Percentiles rank a stretch among this genome's conserved stretches.
Evolutionary conservation across 345 rosid genomes (phyloP).

Genomic region (Brassica carinata): DNA sequence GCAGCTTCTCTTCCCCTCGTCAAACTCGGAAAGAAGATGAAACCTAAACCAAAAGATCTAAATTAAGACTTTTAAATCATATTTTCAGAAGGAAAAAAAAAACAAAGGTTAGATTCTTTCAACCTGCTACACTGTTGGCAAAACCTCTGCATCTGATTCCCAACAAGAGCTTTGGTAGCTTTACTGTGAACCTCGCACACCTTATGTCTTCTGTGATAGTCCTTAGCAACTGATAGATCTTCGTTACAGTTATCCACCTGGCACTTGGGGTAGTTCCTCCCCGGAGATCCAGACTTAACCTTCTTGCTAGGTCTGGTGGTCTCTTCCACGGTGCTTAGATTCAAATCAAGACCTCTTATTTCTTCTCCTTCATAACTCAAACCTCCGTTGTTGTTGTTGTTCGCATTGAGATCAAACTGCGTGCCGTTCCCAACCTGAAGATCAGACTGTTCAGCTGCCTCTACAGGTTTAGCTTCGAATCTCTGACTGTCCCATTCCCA

Average conservation of each 20-base stretch:
- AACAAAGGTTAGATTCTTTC: neutral
- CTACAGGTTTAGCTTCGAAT: constrained; percentile 60
- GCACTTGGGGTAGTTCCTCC: constrained; percentile 68
- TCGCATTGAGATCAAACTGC: constrained; percentile 16
- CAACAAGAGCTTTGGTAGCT: constrained; percentile 71
- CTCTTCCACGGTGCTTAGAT: constrained; percentile 62
- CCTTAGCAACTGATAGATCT: constrained; percentile 76
- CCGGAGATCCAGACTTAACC: constrained; percentile 76
- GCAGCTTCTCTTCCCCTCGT: constrained; percentile 88
- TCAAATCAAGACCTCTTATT: constrained; percentile 56
- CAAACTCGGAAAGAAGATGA: constrained; percentile 80
- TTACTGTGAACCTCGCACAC: constrained; percentile 90
- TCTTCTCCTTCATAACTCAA: constrained; percentile 46
- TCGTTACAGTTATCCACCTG: constrained; percentile 86
- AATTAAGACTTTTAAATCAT: neutral
- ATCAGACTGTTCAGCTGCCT: constrained; percentile 24
- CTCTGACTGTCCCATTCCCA: constrained; percentile 82
- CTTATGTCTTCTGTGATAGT: constrained; percentile 90
- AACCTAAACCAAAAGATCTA: constrained; percentile 46
- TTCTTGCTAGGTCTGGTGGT: constrained; percentile 70
- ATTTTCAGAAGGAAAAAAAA: neutral
- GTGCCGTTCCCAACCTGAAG: constrained; percentile 20
- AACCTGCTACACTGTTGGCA: constrained; percentile 99
- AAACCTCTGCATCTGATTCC: constrained; percentile 92
- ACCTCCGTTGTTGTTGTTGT: constrained; percentile 12